Conservation (phyloP, 805 yeast genomes). For the Yarrowia divulgata region DNA sequence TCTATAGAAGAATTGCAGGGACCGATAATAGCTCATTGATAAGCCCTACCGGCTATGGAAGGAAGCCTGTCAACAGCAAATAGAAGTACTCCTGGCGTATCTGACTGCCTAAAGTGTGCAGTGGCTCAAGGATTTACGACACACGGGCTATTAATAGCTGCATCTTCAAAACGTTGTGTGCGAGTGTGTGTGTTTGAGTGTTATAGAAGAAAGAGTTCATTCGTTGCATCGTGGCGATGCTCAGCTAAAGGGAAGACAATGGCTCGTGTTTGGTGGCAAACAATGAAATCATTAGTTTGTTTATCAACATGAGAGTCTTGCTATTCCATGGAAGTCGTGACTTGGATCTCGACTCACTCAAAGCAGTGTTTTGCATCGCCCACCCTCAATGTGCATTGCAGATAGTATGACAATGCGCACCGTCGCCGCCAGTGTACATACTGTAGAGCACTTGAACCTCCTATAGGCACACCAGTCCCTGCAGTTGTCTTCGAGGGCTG, state of each 20-base stretch:
- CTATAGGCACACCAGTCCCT: conserved; percentile 16
- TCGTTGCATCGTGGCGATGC: background rate
- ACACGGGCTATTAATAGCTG: conserved; percentile 24
- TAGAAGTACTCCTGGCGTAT: conserved; percentile 16
- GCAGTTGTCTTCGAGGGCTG: background rate
- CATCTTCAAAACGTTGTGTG: conserved; percentile 1
- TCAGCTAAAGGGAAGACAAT: background rate
- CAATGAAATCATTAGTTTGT: no score
- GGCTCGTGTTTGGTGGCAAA: conserved; percentile 28
- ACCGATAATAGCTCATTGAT: conserved; percentile 6
- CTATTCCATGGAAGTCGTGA: background rate
- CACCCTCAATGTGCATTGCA: conserved; percentile 17
- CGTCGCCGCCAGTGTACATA: conserved; percentile 10
- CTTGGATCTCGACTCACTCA: background rate
- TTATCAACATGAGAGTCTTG: background rate
- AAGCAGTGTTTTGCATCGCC: conserved; percentile 2
- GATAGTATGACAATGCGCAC: background rate
- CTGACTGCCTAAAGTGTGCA: conserved; percentile 33
- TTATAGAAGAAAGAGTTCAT: background rate
- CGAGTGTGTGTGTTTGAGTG: background rate
- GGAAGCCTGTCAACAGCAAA: background rate
- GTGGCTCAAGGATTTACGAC: conserved; percentile 35
- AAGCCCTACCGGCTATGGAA: conserved; percentile 8
- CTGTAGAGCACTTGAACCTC: background rate
- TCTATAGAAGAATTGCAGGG: background rate